Base-by-base conservation (phyloP, 306 rosid genomes). In the Corylus americana region DNA sequence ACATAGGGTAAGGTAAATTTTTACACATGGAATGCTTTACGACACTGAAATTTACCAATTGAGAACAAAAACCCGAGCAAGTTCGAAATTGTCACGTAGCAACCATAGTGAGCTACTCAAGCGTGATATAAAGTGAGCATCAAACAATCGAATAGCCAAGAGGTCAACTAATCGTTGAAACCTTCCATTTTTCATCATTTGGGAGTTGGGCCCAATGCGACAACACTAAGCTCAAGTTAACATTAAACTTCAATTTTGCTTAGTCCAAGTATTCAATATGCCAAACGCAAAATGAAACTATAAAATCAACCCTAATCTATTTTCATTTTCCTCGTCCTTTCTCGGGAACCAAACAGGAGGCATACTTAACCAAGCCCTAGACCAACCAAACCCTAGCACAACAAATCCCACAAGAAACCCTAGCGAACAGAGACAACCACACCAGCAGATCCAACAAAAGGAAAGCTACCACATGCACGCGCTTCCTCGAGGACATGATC, bases 341-440 rank as follows among this genome's bases (percentile, higher is more conserved):
- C 53, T 51, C 47, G 18, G 51, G 16, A 71, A 48, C 77, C 39
- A 71, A 4, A 78, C 61, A 48, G 51, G 22, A 16, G 3, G 17
- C 17, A 17, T 11, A 29, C 31, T 44, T 55, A 57, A 68, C 37
- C 25, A 11, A 62, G 5, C 55, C 79, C n/a, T 54, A 62, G 53
- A 67, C 12, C 16, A 68, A 64, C 76, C 45, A 84, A 83, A 86
- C 78, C 90, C 75, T 72, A 73, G 55, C 39, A 11, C 55, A 72
- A 22, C 55, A 66, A 63, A 75, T 27, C 18, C 59, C 78, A 66
- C 11, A 18, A 20, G n/a, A 35, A 25, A 18, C 18, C 70, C 44
- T 31, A 79, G 7, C 55, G 37, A 22, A 11, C 66, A 11, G 66
- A 25, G 16, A 10, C 37, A 1, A 48, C 66, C 49, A 29, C 13